Evolutionary conservation across 1,284 basidiomycete genomes (phyloP).

Genomic region (Calocybe gambosa): DNA sequence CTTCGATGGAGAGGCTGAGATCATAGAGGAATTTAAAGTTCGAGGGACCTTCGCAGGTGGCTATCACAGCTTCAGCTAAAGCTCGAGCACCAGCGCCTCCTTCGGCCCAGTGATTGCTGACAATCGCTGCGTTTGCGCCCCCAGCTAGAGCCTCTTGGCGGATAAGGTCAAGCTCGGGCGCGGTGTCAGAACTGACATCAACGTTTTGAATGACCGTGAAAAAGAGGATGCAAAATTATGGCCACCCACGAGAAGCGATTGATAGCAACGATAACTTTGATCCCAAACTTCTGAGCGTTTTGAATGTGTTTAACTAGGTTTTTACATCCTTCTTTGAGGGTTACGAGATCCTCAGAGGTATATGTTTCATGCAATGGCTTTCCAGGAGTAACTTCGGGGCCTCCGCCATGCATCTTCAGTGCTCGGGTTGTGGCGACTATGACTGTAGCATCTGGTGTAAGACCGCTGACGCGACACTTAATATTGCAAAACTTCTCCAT

Average conservation of each 20-base stretch:
- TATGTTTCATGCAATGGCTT: conserved; percentile 94
- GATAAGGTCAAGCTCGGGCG: conserved; percentile 85
- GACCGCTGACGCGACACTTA: conserved; percentile 93
- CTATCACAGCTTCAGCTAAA: conserved; percentile 83
- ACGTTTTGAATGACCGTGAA: conserved; percentile 6
- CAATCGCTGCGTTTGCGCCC: conserved; percentile 93
- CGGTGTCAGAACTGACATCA: conserved; percentile 72
- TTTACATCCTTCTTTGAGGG: conserved; percentile 87
- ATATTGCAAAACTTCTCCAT: conserved; percentile 99
- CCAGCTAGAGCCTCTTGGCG: conserved; percentile 75
- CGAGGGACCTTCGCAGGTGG: conserved; percentile 78
- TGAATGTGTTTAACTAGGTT: conserved; percentile 94
- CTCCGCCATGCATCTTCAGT: conserved; percentile 98
- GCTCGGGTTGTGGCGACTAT: conserved; percentile 98
- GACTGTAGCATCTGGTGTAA: conserved; percentile 90
- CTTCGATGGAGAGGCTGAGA: conserved; percentile 74
- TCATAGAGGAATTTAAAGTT: conserved; percentile 91
- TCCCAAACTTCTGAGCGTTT: conserved; percentile 92
- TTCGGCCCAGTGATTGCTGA: conserved; percentile 95
- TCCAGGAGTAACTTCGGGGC: conserved; percentile 94
- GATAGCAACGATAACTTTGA: conserved; percentile 96
- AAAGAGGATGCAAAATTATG: not conserved
- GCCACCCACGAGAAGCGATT: conserved; percentile 86
- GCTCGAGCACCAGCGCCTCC: conserved; percentile 86
- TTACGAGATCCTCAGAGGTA: conserved; percentile 89